phyloP scores from a whole-genome alignment of 768 basidiomycete genomes.

The Tricholoma sp. region DNA sequence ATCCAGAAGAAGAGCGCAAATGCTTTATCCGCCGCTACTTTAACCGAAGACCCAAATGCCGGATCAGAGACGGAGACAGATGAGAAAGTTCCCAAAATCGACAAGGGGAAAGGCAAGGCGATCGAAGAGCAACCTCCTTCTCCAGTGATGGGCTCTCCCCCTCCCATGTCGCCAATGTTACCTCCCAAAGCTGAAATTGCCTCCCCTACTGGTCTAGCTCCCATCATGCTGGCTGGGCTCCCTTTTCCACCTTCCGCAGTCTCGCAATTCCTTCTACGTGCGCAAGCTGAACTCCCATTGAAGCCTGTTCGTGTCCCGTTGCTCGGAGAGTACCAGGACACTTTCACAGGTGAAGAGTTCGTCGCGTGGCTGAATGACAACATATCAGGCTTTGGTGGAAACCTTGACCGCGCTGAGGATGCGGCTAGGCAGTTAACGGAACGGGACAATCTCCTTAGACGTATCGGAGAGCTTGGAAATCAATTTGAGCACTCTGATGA shows the following conservation, averaged over 20 bases:
- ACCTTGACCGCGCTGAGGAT: constrained; percentile 74
- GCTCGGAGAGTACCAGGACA: constrained; percentile 79
- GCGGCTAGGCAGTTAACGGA: constrained; percentile 60
- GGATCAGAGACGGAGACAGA: constrained; percentile 17
- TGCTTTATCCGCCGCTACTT: constrained; percentile 25
- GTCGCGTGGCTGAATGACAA: constrained; percentile 78
- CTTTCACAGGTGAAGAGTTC: constrained; percentile 88
- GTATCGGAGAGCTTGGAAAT: constrained; percentile 82
- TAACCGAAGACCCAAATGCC: constrained; percentile 27
- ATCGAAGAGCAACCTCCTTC: constrained; percentile 33
- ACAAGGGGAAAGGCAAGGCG: constrained; percentile 80
- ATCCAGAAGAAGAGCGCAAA: constrained; percentile 58
- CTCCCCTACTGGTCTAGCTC: constrained; percentile 36
- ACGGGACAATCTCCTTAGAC: constrained; percentile 56
- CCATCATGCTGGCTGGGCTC: constrained; percentile 73
- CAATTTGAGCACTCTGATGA: constrained; percentile 73
- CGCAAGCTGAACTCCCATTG: constrained; percentile 67
- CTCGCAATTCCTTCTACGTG: constrained; percentile 65
- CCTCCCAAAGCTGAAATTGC: constrained; percentile 39
- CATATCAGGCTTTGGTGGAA: constrained; percentile 74
- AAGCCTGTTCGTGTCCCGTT: constrained; percentile 72
- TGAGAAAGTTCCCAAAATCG: constrained; percentile 47
- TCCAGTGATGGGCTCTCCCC: constrained; percentile 46
- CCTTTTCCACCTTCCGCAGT: constrained; percentile 59
- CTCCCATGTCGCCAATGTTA: constrained; percentile 56